These are phyloP conservation scores for Daldinia bambusicola DNA, from an alignment of 495 filamentous ascomycete species.

Conservation along the genomic window DNA sequence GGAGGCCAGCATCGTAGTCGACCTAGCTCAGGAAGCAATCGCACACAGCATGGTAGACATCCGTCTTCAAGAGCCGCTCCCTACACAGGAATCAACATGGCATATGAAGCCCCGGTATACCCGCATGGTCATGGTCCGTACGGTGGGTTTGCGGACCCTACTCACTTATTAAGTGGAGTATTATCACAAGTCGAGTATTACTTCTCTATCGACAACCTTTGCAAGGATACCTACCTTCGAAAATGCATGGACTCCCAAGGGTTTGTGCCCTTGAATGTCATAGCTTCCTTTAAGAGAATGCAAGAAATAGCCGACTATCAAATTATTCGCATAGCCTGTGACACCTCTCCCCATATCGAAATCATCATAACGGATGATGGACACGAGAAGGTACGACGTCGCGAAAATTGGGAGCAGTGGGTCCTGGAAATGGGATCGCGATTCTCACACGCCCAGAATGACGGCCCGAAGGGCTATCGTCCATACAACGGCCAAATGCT, in stretches of 20 bases:
- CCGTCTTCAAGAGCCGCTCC: conserved; percentile 35
- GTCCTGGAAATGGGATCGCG: conserved; percentile 69
- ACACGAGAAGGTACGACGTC: conserved; percentile 79
- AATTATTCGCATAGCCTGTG: conserved; percentile 76
- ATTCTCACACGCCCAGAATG: conserved; percentile 52
- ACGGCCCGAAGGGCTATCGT: conserved; percentile 51
- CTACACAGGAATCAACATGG: conserved; percentile 53
- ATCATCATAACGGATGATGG: conserved; percentile 75
- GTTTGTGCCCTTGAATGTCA: conserved; percentile 80
- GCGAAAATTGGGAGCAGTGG: conserved; percentile 83
- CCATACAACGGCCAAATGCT: conserved; percentile 33
- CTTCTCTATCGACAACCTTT: conserved; percentile 94
- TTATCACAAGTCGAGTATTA: conserved; percentile 88
- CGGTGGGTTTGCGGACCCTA: conserved; percentile 66
- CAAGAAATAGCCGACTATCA: conserved; percentile 76
- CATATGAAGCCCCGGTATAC: conserved; percentile 61
- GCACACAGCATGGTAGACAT: conserved; percentile 39
- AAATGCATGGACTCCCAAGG: conserved; percentile 94
- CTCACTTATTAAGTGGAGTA: conserved; percentile 57
- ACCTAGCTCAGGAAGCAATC: conserved; percentile 39
- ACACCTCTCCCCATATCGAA: conserved; percentile 75
- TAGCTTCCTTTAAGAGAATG: conserved; percentile 87
- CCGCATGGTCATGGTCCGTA: conserved; percentile 74
- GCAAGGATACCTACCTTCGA: conserved; percentile 91
- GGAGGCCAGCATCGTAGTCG: conserved; percentile 34